These are phyloP conservation scores for Chenopodium album DNA, from an alignment of 148 eudicot species.

Conservation along the genomic window DNA sequence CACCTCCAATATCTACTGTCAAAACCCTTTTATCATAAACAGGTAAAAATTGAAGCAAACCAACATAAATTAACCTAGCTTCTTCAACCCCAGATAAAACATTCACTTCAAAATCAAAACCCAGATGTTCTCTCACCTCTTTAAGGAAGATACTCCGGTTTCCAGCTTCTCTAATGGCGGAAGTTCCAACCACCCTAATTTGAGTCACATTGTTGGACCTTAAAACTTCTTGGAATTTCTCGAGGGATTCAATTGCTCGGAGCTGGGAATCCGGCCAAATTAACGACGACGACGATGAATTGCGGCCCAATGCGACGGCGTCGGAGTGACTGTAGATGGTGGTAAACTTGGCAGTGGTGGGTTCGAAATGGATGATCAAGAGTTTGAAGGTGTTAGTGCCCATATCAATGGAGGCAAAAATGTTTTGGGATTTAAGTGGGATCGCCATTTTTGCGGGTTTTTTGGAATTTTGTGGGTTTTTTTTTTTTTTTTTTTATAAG, in stretches of 20 bases:
- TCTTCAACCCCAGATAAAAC: slow-evolving; percentile 61
- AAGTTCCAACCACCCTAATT: slow-evolving; percentile 59
- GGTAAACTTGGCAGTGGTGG: slow-evolving; percentile 42
- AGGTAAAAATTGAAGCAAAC: slow-evolving; percentile 49
- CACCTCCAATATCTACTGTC: slow-evolving; percentile 68
- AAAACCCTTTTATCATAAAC: slow-evolving; percentile 38
- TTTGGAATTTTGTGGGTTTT: neutral
- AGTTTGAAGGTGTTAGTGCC: slow-evolving; percentile 78
- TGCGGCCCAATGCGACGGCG: slow-evolving; percentile 44
- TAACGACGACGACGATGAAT: slow-evolving; percentile 19
- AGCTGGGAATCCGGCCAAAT: slow-evolving; percentile 31
- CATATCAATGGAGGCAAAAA: slow-evolving; percentile 68
- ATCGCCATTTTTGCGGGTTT: slow-evolving; percentile 23
- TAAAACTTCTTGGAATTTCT: slow-evolving; percentile 37
- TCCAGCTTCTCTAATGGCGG: slow-evolving; percentile 55
- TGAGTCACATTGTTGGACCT: slow-evolving; percentile 29
- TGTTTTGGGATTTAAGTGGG: slow-evolving; percentile 31
- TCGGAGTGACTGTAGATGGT: slow-evolving; percentile 41
- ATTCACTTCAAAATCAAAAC: slow-evolving; percentile 36
- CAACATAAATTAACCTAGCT: slow-evolving; percentile 50
- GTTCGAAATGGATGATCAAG: slow-evolving; percentile 41
- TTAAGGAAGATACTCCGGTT: slow-evolving; percentile 34
- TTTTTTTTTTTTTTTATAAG: too few relatives aligned
- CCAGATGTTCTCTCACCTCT: slow-evolving; percentile 37
- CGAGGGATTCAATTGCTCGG: slow-evolving; percentile 44